Percentiles rank a stretch among this genome's conserved stretches.
Evolutionary conservation across 75 land plant genomes (phyloP).

Genomic region (Sequoia sempervirens): DNA sequence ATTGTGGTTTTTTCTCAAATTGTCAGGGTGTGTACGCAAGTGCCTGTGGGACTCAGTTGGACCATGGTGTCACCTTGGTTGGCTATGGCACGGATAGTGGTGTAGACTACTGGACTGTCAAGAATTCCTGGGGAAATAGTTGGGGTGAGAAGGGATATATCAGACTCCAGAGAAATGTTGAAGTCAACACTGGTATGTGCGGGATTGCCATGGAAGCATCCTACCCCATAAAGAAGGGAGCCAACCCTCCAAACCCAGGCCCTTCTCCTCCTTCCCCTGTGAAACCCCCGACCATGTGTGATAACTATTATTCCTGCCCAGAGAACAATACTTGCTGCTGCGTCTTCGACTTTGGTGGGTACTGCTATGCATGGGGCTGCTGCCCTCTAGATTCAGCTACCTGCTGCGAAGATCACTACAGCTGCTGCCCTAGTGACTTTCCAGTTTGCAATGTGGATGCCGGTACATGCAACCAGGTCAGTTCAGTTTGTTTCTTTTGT

Average conservation of each 20-base stretch:
- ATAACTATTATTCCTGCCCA: constrained; percentile 42
- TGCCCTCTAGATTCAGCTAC: constrained; percentile 61
- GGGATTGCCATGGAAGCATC: constrained; percentile 62
- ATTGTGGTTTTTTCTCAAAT: background rate
- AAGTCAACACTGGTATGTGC: constrained; percentile 20
- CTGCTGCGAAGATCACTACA: constrained; percentile 67
- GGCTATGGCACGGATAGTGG: constrained; percentile 59
- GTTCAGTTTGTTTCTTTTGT: background rate
- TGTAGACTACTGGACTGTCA: constrained; percentile 63
- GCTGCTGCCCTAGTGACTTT: constrained; percentile 68
- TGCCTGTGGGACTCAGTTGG: constrained; percentile 48
- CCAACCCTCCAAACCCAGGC: constrained; percentile 55
- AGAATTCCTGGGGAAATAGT: constrained; percentile 64
- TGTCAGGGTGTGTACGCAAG: constrained; percentile 61
- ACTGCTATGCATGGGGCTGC: constrained; percentile 70
- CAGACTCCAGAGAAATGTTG: constrained; percentile 46
- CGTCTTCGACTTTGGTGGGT: constrained; percentile 29
- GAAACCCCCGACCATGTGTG: constrained; percentile 44
- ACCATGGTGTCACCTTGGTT: constrained; percentile 60
- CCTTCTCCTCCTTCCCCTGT: constrained; percentile 66
- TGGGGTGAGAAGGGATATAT: constrained; percentile 74
- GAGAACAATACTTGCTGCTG: constrained; percentile 68
- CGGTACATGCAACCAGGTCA: constrained; percentile 44
- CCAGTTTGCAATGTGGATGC: constrained; percentile 51
- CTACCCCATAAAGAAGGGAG: constrained; percentile 51